phyloP scores from a whole-genome alignment of 2,329 filamentous ascomycete genomes.

The Diaporthe batatas region DNA sequence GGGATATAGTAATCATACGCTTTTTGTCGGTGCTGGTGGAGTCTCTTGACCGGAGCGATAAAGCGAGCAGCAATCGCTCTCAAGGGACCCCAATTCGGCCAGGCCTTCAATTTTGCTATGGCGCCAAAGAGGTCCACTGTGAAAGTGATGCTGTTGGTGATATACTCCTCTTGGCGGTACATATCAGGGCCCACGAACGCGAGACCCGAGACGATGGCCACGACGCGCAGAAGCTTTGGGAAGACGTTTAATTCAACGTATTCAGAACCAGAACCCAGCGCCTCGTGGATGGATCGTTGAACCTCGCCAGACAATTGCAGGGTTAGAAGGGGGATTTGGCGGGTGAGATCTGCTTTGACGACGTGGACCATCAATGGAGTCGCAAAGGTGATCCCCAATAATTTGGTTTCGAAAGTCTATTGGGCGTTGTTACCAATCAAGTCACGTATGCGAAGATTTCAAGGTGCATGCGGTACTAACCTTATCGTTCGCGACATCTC shows the following conservation, averaged over 20 bases:
- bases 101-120: slow-evolving; percentile 46
- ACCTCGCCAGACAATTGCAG: slow-evolving; percentile 51
- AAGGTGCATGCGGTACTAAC: neutral
- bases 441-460: neutral
- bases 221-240: slow-evolving; percentile 57
- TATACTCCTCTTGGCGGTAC: slow-evolving; percentile 58
- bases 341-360: slow-evolving; percentile 23
- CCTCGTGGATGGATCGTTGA: slow-evolving; percentile 48
- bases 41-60: slow-evolving; percentile 10
- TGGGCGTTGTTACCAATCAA: neutral
- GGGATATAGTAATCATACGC: slow-evolving; percentile 13
- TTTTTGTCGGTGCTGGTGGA: slow-evolving; percentile 9
- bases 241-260: slow-evolving; percentile 58
- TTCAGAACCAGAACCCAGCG: slow-evolving; percentile 52
- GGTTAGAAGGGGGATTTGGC: slow-evolving; percentile 13
- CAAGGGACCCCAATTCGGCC: slow-evolving; percentile 21
- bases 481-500: slow-evolving; percentile 20
- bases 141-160: slow-evolving; percentile 62
- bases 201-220: slow-evolving; percentile 60
- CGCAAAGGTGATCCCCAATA: slow-evolving; percentile 18
- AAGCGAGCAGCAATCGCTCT: neutral
- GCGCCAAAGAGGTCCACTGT: slow-evolving; percentile 59
- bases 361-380: slow-evolving; percentile 25
- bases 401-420: slow-evolving; percentile 23
- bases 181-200: slow-evolving; percentile 62